These are phyloP conservation scores for Corchorus olitorius DNA, from an alignment of 345 rosid species.

Conservation along the genomic window DNA sequence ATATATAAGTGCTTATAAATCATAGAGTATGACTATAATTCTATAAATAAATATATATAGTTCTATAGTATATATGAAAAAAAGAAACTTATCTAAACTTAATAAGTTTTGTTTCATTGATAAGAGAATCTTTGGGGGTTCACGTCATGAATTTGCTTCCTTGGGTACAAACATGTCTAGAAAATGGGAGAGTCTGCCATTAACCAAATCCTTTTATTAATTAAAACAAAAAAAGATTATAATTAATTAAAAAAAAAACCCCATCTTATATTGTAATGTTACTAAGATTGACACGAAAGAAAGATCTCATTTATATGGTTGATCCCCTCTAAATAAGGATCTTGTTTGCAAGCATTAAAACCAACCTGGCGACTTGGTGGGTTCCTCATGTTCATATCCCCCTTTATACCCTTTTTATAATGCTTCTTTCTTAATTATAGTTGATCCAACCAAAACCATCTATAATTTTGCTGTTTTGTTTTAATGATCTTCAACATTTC, in stretches of 20 bases:
- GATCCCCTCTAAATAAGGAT: slow-evolving; percentile 30
- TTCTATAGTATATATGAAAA: no score
- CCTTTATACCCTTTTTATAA: neutral
- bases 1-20: neutral
- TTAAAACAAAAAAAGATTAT: no score
- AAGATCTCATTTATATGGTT: slow-evolving; percentile 12
- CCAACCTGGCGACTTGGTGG: slow-evolving; percentile 27
- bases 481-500: neutral
- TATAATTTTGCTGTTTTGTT: neutral
- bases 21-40: neutral
- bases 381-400: neutral
- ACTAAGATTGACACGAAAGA: slow-evolving; percentile 24
- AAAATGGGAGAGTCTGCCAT: slow-evolving; percentile 39
- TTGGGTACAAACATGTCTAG: slow-evolving; percentile 47
- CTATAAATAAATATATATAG: neutral
- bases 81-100: slow-evolving; percentile 18
- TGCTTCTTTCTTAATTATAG: neutral
- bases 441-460: slow-evolving; percentile 5
- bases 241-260: neutral
- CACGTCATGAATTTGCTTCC: slow-evolving; percentile 42
- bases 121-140: slow-evolving; percentile 49
- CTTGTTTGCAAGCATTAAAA: slow-evolving; percentile 23
- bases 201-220: neutral
- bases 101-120: neutral
- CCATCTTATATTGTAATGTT: neutral